A percentile compares a stretch with the other conserved stretches of the same genome.
These are phyloP conservation scores for Aspergillus hiratsukae DNA, from an alignment of 2,329 filamentous ascomycete species.

Conservation along the genomic window DNA sequence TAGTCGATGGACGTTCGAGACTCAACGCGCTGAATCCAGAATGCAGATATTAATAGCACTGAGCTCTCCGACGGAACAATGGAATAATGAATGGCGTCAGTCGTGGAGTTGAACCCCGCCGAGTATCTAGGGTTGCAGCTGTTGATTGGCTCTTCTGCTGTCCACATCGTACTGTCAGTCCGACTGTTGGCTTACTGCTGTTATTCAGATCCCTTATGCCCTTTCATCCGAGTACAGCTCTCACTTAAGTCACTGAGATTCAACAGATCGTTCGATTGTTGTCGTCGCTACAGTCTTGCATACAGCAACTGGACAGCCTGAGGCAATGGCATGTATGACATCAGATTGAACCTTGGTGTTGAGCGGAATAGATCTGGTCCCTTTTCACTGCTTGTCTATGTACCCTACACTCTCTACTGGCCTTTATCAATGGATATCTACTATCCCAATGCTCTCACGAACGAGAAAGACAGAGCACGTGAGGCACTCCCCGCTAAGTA, in stretches of 20 bases:
- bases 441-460: not conserved
- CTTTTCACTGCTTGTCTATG: not conserved
- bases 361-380: not conserved
- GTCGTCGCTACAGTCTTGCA: not conserved
- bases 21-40: constrained; percentile 1
- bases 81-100: constrained; percentile 22
- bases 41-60: constrained; percentile 16
- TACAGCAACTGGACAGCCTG: not conserved
- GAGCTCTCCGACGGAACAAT: constrained; percentile 3
- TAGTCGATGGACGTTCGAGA: constrained; percentile 3
- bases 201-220: no score
- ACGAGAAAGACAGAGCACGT: not conserved
- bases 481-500: not conserved
- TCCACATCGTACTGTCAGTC: not conserved
- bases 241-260: not conserved
- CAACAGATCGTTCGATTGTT: not conserved
- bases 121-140: not conserved
- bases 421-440: not conserved
- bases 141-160: constrained; percentile 12
- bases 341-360: not conserved
- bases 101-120: constrained; percentile 15
- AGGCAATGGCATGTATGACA: not conserved
- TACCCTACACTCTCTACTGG: not conserved
- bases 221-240: not conserved
- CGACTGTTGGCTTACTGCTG: not conserved